Evolutionary conservation across 495 filamentous ascomycete species (phyloP), one percentile per base, ranked within the genome.

Genomic region (Penicillium arizonense): DNA sequence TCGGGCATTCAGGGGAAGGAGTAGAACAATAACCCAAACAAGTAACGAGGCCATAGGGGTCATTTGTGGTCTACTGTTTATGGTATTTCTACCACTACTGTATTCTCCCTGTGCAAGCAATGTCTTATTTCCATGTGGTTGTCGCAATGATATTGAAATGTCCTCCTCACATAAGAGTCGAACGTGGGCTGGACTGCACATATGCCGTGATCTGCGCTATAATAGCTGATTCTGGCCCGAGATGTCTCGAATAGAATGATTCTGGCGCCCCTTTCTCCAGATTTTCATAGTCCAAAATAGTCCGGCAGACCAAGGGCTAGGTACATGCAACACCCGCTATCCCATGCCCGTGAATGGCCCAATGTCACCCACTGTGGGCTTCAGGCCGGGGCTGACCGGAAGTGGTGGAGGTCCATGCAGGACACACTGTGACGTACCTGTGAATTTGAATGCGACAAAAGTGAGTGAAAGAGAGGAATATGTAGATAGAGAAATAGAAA

Each of bases 211-310:
- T 59, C 47, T 49, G n/a, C 57, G 45, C 1, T 18, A 42, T n/a
- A 16, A 33, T 56, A 52, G 41, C 52, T 39, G 23, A 52, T 52
- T 56, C 43, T 52, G 50, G 41, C 54, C 54, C 54, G 54, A 43
- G 23, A 21, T 21, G 40, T 18, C 40, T 18, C 5, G 26, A 33
- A 50, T 47, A 12, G 48, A 37, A 42, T 40, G 43, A 41, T 57
- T 44, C 44, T 37, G 38, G 32, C 49, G 37, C 35, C 24, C 40
- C 41, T 54, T 53, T 30, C 47, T 57, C 50, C 23, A 34, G 40
- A 37, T 52, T 39, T 40, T 28, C 13, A 41, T 10, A 30, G 8
- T 30, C 28, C 28, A 23, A 40, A 5, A 41, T 24, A 33, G 18
- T 24, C 20, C 6, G 8, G n/a, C 32, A 40, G 24, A 10, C 47